Conservation (phyloP, 1,139 yeast species). For the Pneumocystis oryctolagi region DNA sequence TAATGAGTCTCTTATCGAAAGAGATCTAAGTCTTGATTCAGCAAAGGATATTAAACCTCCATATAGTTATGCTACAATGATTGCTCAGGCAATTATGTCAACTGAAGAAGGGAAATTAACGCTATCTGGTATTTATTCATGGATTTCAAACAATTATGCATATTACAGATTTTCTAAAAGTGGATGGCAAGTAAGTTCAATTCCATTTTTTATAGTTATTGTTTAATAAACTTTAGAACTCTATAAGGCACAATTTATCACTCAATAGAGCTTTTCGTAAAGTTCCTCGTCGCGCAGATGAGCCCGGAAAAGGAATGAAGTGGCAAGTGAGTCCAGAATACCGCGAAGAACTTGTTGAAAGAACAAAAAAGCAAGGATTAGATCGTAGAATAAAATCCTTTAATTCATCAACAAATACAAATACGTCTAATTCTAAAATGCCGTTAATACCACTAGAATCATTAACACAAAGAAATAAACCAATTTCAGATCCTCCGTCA, state of each 20-base stretch:
- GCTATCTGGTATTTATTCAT: slow-evolving; percentile 75
- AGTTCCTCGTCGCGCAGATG: slow-evolving; percentile 87
- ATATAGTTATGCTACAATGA: slow-evolving; percentile 93
- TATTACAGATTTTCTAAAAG: slow-evolving; percentile 82
- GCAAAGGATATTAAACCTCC: slow-evolving; percentile 93
- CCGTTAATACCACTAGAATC: slow-evolving; percentile 13
- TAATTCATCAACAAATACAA: slow-evolving; percentile 8
- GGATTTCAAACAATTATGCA: slow-evolving; percentile 79
- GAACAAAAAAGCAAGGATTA: slow-evolving; percentile 42
- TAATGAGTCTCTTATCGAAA: slow-evolving; percentile 27
- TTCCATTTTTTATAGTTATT: neutral
- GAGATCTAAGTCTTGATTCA: slow-evolving; percentile 19
- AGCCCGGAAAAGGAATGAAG: slow-evolving; percentile 98
- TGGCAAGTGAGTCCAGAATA: slow-evolving; percentile 89
- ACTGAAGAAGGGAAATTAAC: slow-evolving; percentile 80
- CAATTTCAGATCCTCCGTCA: slow-evolving; percentile 1
- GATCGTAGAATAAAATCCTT: slow-evolving; percentile 33
- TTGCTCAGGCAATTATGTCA: slow-evolving; percentile 87
- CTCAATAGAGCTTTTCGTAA: slow-evolving; percentile 81
- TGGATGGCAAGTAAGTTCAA: slow-evolving; percentile 53
- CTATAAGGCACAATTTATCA: slow-evolving; percentile 68
- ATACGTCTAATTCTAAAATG: slow-evolving; percentile 8
- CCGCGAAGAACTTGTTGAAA: slow-evolving; percentile 67
- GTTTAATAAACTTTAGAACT: slow-evolving; percentile 28
- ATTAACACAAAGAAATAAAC: neutral